These are phyloP conservation scores for Beauveria brongniartii DNA, from an alignment of 2,329 filamentous ascomycete species.

Conservation along the genomic window DNA sequence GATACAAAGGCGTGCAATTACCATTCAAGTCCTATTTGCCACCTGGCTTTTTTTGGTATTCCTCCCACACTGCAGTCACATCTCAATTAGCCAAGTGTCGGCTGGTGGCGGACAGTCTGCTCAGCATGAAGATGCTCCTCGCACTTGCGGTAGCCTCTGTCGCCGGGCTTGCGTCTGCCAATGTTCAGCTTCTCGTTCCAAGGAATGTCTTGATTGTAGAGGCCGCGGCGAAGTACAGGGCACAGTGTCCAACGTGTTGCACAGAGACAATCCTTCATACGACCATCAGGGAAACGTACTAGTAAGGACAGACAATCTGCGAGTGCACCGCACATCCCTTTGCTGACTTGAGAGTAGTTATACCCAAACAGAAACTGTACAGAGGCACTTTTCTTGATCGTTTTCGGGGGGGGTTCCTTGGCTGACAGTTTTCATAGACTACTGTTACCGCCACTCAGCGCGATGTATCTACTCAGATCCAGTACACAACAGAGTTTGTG, in stretches of 20 bases:
- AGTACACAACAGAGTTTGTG: not conserved
- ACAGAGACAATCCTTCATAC: not conserved
- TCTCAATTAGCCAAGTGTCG: not conserved
- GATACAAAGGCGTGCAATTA: not conserved
- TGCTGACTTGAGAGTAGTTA: not conserved
- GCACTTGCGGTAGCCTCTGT: not conserved
- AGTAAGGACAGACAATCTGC: not conserved
- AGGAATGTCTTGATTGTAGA: not conserved
- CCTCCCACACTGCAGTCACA: not conserved
- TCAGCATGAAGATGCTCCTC: not conserved
- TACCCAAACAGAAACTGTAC: slow-evolving; percentile 1
- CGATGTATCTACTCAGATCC: not conserved
- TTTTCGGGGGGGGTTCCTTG: too few species aligned
- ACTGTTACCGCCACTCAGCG: not conserved
- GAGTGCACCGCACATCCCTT: not conserved
- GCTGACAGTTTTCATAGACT: too few species aligned
- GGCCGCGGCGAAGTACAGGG: not conserved
- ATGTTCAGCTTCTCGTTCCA: not conserved
- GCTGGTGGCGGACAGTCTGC: not conserved
- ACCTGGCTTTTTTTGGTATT: not conserved
- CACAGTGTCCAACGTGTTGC: not conserved
- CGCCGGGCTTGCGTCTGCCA: not conserved
- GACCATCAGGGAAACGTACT: slow-evolving; percentile 1
- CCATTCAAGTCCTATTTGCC: not conserved
- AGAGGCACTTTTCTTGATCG: too few species aligned